Base-by-base conservation (phyloP, 192 early-diverging fungal species). In the Entophlyctis helioformis region DNA sequence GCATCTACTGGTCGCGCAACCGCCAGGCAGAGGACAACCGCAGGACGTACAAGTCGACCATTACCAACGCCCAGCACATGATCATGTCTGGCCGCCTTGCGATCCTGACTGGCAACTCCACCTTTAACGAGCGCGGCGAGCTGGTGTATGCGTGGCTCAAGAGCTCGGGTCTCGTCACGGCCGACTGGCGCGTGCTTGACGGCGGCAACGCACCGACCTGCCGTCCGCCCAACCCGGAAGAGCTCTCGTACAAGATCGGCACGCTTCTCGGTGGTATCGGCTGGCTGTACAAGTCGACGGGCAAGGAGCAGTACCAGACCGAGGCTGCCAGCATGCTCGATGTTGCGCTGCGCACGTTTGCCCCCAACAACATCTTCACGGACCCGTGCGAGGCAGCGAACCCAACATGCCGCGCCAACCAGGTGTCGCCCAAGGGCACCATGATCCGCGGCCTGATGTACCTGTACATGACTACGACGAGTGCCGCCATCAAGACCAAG, bases 1-100 rank as follows among this genome's bases (percentile, higher is more conserved):
- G 64, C n/a, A 56, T 62, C 40, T 60, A 53, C 46, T 67, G 69
- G 64, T 56, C 53, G 18, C 35, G 64, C 16, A 51, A 72, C 47
- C 39, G 69, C 26, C 39, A 58, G 2, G 39, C n/a, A n/a, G n/a
- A n/a, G n/a, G n/a, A n/a, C 1, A 50, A 56, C 21, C 45, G 44
- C 38, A 28, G 19, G 1, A 39, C 33, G 26, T 56, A 59, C 52
- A 72, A 72, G 38, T 59, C 58, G 12, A 46, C 60, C 13, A 67
- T 72, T 31, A 51, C 69, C 10, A 63, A 72, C 51, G 52, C 39
- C 6, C 44, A 72, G 44, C 31, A 43, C 16, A 36, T 72, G 16
- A 40, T 44, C 10, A 27, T 72, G 9, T 40, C 43, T 27, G 60
- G 62, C 9, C 41, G 69, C 36, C 40, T 72, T 13, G 48, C 38